Percentiles rank a stretch among this genome's conserved stretches.
phyloP scores from a whole-genome alignment of 2,329 filamentous ascomycete species.

The Pseudogymnoascus sp. region DNA sequence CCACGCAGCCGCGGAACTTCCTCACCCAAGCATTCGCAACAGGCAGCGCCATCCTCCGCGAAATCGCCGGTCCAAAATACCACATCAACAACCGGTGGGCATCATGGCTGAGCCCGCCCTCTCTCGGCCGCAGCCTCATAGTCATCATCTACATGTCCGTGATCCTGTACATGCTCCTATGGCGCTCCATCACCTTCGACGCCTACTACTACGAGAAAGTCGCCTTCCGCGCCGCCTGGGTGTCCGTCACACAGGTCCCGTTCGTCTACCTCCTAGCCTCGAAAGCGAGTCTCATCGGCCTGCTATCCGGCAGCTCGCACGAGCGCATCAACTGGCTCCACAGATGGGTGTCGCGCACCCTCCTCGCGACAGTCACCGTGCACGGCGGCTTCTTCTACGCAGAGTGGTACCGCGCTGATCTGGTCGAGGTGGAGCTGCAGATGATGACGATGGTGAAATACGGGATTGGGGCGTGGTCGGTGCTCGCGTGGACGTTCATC shows the following conservation, averaged over 20 bases:
- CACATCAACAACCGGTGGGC: constrained; percentile 39
- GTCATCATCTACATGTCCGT: constrained; percentile 51
- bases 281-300: constrained; percentile 51
- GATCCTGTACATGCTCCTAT: constrained; percentile 49
- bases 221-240: constrained; percentile 60
- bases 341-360: constrained; percentile 61
- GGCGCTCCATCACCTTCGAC: constrained; percentile 41
- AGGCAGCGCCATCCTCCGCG: constrained; percentile 47
- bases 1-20: constrained; percentile 42
- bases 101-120: constrained; percentile 50
- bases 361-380: constrained; percentile 59
- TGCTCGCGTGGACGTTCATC: constrained; percentile 58
- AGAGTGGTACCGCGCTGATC: constrained; percentile 53
- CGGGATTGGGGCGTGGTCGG: constrained; percentile 57
- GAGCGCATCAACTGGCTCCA: constrained; percentile 68
- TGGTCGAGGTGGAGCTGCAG: constrained; percentile 49
- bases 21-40: constrained; percentile 49
- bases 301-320: constrained; percentile 54
- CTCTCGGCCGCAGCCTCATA: constrained; percentile 47
- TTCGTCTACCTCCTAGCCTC: constrained; percentile 54
- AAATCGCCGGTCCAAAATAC: constrained; percentile 48
- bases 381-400: constrained; percentile 63
- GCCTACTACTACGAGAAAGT: constrained; percentile 55
- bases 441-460: constrained; percentile 59
- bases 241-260: constrained; percentile 55